Evolutionary conservation across 805 yeast species (phyloP).

Genomic region (Metschnikowia colocasiae): DNA sequence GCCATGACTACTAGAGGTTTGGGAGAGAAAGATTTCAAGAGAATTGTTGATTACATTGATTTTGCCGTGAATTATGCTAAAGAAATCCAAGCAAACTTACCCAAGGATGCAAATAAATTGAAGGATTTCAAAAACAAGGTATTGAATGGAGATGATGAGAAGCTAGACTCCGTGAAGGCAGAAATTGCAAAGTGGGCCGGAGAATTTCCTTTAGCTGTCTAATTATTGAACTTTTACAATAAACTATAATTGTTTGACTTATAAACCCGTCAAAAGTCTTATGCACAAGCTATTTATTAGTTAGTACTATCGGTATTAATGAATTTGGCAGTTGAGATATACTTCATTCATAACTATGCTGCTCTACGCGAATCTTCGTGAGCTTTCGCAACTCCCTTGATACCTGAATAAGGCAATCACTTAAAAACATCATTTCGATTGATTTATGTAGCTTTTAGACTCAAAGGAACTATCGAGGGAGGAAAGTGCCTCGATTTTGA

Average conservation of each 20-base stretch:
- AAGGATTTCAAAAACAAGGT: conserved; percentile 82
- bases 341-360: too few species aligned
- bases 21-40: conserved; percentile 78
- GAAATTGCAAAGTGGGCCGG: conserved; percentile 93
- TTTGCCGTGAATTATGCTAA: conserved; percentile 68
- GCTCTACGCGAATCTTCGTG: background rate
- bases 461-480: too few species aligned
- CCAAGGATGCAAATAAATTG: conserved; percentile 89
- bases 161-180: conserved; percentile 57
- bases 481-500: background rate
- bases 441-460: too few species aligned
- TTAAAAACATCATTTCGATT: background rate
- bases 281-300: background rate
- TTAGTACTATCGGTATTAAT: too few species aligned
- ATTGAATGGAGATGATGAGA: conserved; percentile 64
- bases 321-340: too few species aligned
- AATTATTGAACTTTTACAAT: conserved; percentile 7
- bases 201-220: conserved; percentile 59
- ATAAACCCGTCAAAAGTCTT: background rate
- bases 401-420: background rate
- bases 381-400: background rate
- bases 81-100: conserved; percentile 71
- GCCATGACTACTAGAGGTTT: conserved; percentile 98
- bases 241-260: background rate
- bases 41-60: conserved; percentile 61